Percentiles rank a stretch among this genome's conserved stretches.
Evolutionary conservation across 148 eudicot species (phyloP).

Genomic region (Fagopyrum homotropicum): DNA sequence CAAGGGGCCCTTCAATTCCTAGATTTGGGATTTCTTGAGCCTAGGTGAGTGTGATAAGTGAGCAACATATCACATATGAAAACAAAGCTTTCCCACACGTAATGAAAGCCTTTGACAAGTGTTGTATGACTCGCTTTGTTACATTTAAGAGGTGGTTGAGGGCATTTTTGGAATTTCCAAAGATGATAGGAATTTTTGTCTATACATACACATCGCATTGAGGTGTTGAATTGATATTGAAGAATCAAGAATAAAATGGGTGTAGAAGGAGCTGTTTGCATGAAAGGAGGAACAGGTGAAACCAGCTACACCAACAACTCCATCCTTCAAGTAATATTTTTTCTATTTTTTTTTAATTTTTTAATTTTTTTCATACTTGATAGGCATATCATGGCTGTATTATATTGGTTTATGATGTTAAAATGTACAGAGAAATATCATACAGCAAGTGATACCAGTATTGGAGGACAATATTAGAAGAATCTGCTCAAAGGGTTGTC

Average conservation of each 20-base stretch:
- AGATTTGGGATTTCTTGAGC: too few relatives aligned
- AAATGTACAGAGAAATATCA: background rate
- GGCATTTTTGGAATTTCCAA: background rate
- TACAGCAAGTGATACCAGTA: background rate
- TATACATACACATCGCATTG: background rate
- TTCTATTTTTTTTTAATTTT: background rate
- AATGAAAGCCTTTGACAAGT: too few relatives aligned
- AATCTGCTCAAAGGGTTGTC: background rate
- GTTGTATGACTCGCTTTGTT: too few relatives aligned
- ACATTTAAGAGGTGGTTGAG: background rate
- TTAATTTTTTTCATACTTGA: background rate
- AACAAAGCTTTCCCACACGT: too few relatives aligned
- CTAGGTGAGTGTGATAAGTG: too few relatives aligned
- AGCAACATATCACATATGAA: too few relatives aligned
- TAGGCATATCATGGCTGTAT: too few relatives aligned
- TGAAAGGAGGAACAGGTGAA: conserved; percentile 11
- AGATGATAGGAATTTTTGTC: background rate
- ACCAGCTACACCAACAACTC: conserved; percentile 4
- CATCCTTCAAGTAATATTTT: background rate
- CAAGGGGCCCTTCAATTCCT: too few relatives aligned
- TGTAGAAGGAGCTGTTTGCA: background rate
- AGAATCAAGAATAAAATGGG: background rate
- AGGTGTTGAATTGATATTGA: background rate
- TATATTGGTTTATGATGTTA: too few relatives aligned
- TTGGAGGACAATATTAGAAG: background rate